Percentiles rank a stretch among this genome's conserved stretches.
Evolutionary conservation across 257 asterid genomes (phyloP).

Genomic region (Catharanthus roseus): DNA sequence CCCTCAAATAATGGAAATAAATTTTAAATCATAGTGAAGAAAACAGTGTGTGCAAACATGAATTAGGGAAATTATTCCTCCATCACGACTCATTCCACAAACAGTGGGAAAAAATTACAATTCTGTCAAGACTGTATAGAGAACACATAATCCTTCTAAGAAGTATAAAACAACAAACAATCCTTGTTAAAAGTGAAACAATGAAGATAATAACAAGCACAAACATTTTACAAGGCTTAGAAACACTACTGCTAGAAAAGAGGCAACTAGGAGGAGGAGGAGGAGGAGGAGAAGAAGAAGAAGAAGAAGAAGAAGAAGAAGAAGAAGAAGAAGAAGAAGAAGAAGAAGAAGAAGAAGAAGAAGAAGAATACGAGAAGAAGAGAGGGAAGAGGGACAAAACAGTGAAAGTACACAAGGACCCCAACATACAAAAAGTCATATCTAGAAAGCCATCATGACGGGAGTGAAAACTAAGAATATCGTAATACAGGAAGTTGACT

Average conservation of each 20-base stretch:
- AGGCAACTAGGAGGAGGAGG: neutral
- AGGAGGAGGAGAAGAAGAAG: too few species aligned
- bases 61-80: neutral
- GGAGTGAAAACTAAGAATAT: conserved; percentile 1
- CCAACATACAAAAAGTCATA: neutral
- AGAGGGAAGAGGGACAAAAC: too few species aligned
- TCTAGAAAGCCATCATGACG: neutral
- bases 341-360: too few species aligned
- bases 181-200: neutral
- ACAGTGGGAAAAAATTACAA: neutral
- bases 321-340: neutral
- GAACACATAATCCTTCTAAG: neutral
- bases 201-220: neutral
- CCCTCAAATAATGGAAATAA: neutral
- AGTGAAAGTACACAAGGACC: neutral
- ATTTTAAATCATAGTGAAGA: neutral
- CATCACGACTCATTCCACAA: neutral
- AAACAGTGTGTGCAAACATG: neutral
- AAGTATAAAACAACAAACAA: neutral
- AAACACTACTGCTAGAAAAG: neutral
- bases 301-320: too few species aligned
- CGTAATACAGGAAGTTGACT: neutral
- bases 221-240: too few species aligned
- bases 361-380: too few species aligned
- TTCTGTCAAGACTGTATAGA: neutral